A percentile compares a stretch with the other conserved stretches of the same genome.
Evolutionary conservation across 2,329 filamentous ascomycete species (phyloP).

Genomic region (Diplodia sapinea): DNA sequence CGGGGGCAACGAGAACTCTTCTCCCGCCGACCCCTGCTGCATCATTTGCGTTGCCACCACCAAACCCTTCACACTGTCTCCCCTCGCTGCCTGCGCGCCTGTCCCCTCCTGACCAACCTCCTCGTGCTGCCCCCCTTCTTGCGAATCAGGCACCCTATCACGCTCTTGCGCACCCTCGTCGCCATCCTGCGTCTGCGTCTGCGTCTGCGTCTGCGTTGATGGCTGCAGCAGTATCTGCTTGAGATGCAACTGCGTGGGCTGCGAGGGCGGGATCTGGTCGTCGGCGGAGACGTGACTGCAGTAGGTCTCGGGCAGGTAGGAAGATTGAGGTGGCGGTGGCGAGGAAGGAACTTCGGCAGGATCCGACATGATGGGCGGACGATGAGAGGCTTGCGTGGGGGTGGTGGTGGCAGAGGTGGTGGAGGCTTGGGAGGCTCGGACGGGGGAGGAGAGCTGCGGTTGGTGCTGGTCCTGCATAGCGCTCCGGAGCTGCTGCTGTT

Average conservation of each 20-base stretch:
- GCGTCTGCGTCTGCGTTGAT: background rate
- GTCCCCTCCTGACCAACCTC: background rate
- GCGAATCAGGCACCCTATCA: slow-evolving; percentile 13
- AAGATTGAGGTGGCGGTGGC: background rate
- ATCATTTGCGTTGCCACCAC: slow-evolving; percentile 26
- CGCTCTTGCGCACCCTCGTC: background rate
- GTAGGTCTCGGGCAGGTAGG: background rate
- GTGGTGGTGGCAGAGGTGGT: background rate
- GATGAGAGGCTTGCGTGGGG: slow-evolving; percentile 5
- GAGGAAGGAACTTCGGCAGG: background rate
- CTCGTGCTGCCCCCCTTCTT: background rate
- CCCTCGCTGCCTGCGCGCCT: background rate
- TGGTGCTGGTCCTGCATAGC: background rate
- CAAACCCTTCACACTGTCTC: background rate
- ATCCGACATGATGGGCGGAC: background rate
- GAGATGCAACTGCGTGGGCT: background rate
- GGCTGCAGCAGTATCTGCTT: slow-evolving; percentile 11
- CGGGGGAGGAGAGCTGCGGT: background rate
- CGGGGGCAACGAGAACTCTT: slow-evolving; percentile 15
- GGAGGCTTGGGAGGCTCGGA: slow-evolving; percentile 8
- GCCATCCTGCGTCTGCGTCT: slow-evolving; percentile 2
- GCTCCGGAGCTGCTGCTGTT: background rate
- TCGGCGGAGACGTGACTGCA: background rate
- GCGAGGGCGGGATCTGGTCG: background rate
- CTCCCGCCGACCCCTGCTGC: background rate